Conservation (phyloP, 176 grass and related monocot species). For the Oryza officinalis region DNA sequence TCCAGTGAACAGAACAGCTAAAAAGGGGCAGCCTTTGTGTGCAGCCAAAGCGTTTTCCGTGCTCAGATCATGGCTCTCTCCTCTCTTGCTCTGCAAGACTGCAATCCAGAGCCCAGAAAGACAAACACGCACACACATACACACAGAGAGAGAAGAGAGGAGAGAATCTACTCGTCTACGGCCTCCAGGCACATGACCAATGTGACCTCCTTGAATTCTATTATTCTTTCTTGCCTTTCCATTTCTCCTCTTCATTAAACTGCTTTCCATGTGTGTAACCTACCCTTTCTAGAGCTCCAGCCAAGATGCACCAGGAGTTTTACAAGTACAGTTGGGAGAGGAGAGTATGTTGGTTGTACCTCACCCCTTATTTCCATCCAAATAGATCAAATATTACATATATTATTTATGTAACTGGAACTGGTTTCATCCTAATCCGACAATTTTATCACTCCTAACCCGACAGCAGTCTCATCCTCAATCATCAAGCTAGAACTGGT, state of each 20-base stretch:
- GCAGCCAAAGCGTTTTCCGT: constrained; percentile 27
- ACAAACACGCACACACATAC: not conserved
- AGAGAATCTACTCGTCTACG: not conserved
- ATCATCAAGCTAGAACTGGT: not conserved
- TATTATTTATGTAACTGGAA: not conserved
- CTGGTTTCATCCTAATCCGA: no score
- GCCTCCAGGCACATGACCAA: constrained; percentile 5
- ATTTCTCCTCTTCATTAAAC: not conserved
- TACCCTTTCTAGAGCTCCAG: not conserved
- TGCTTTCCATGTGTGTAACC: not conserved
- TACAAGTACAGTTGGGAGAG: not conserved
- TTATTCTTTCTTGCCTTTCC: not conserved
- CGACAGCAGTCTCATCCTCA: not conserved
- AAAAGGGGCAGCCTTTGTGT: constrained; percentile 16
- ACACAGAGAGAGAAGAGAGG: not conserved
- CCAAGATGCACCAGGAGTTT: not conserved
- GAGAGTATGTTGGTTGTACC: not conserved
- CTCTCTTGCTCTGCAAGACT: not conserved
- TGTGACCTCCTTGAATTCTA: not conserved
- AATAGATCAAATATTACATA: not conserved
- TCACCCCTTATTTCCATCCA: not conserved
- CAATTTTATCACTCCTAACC: not conserved
- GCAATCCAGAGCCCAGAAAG: not conserved
- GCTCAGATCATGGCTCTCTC: not conserved
- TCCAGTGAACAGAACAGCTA: not conserved